A percentile compares a stretch with the other conserved stretches of the same genome.
Conservation (phyloP, 2,329 filamentous ascomycete genomes). For the Bipolaris sorokiniana region DNA sequence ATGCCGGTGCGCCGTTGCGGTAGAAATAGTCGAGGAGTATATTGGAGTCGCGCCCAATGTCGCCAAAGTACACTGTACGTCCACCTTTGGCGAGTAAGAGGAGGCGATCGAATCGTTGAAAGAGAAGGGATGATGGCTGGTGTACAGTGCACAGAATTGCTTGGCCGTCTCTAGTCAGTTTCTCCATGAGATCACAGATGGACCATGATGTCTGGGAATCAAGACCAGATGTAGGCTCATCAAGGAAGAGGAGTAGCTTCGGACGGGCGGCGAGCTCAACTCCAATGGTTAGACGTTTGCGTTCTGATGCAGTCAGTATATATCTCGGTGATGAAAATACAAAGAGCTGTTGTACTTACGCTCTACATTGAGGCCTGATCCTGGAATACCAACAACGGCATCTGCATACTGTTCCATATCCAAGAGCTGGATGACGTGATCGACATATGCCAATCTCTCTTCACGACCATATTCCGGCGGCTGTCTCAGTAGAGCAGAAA, state of each 20-base stretch:
- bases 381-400: conserved; percentile 23
- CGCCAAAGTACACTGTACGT: conserved; percentile 77
- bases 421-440: conserved; percentile 83
- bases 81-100: conserved; percentile 76
- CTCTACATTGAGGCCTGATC: conserved; percentile 49
- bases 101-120: conserved; percentile 82
- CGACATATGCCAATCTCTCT: conserved; percentile 57
- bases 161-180: conserved; percentile 76
- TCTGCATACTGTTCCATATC: conserved; percentile 69
- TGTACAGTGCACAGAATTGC: conserved; percentile 94
- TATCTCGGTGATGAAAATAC: background rate
- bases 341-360: conserved; percentile 37
- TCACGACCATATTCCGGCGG: conserved; percentile 20
- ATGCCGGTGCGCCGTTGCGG: conserved; percentile 68
- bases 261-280: conserved; percentile 49
- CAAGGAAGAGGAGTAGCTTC: conserved; percentile 57
- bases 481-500: conserved; percentile 73
- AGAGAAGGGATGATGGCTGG: conserved; percentile 88
- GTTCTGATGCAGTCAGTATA: conserved; percentile 44
- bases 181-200: conserved; percentile 81
- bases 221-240: conserved; percentile 81
- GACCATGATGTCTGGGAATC: conserved; percentile 84
- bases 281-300: conserved; percentile 66
- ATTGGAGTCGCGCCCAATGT: conserved; percentile 71
- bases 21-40: conserved; percentile 75